Percentiles rank a stretch among this genome's conserved stretches.
Conservation (phyloP, 129 eudicot species). For the Ambrosia trifida region DNA sequence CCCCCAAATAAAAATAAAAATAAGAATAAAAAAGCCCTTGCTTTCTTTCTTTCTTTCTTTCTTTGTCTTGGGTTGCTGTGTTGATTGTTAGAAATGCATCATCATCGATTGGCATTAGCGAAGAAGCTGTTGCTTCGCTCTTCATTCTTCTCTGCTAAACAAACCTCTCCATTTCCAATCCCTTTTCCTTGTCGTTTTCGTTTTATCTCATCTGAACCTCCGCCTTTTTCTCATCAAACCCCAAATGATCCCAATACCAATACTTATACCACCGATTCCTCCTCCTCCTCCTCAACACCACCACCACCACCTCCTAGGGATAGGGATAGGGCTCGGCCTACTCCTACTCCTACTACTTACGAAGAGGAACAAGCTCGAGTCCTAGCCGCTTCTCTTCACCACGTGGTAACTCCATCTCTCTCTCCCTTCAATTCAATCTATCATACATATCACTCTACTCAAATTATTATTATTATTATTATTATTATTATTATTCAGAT, state of each 20-base stretch:
- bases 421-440: background rate
- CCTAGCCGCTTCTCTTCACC: constrained; percentile 72
- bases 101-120: constrained; percentile 45
- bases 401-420: constrained; percentile 50
- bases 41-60: too few species aligned
- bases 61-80: too few species aligned
- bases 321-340: too few species aligned
- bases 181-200: constrained; percentile 8
- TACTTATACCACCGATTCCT: background rate
- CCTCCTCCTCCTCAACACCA: too few species aligned
- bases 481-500: constrained; percentile 34
- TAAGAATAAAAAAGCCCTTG: too few species aligned
- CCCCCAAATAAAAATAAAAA: background rate
- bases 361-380: constrained; percentile 73
- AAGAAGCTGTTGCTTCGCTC: constrained; percentile 43
- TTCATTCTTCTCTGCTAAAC: constrained; percentile 13
- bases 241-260: background rate
- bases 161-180: constrained; percentile 4
- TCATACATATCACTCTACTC: too few species aligned
- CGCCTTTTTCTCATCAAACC: constrained; percentile 25
- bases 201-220: constrained; percentile 43
- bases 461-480: too few species aligned
- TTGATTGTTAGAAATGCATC: background rate
- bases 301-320: constrained; percentile 32
- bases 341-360: constrained; percentile 29